A percentile compares a stretch with the other conserved stretches of the same genome.
Evolutionary conservation across 805 yeast genomes (phyloP).

Genomic region (Cyberlindnera suaveolens): DNA sequence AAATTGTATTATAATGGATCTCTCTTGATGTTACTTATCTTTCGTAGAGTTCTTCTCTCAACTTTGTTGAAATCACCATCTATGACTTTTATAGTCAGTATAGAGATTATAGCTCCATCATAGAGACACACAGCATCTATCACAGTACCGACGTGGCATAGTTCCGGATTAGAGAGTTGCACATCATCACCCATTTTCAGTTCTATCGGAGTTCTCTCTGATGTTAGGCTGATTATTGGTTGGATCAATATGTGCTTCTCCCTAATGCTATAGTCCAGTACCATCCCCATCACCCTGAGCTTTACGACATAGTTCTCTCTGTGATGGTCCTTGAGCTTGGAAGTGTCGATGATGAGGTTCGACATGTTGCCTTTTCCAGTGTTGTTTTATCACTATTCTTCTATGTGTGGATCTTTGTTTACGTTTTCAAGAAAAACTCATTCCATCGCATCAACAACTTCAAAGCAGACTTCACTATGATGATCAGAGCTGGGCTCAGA

Average conservation of each 20-base stretch:
- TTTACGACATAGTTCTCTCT: constrained; percentile 11
- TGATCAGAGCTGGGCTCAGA: too few species aligned
- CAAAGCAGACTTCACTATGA: too few species aligned
- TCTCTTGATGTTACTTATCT: constrained; percentile 4
- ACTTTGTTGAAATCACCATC: constrained; percentile 3
- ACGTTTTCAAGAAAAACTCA: too few species aligned
- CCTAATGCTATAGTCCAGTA: constrained; percentile 16
- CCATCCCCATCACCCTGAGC: constrained; percentile 17
- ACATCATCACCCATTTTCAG: constrained; percentile 12
- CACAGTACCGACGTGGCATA: constrained; percentile 16
- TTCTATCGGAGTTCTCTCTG: constrained; percentile 1
- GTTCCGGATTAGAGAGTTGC: constrained; percentile 9
- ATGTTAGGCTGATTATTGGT: constrained; percentile 11
- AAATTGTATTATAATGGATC: constrained; percentile 5
- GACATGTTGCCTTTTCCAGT: constrained; percentile 7
- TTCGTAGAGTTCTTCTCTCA: constrained; percentile 3
- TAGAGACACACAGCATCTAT: constrained; percentile 15
- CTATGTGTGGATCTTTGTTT: too few species aligned
- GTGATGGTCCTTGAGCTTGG: constrained; percentile 1
- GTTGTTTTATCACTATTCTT: neutral
- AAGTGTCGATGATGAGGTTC: constrained; percentile 10
- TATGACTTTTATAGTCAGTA: constrained; percentile 9
- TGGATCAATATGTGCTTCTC: constrained; percentile 9
- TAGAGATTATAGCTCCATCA: constrained; percentile 7
- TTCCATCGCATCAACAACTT: too few species aligned